These are phyloP conservation scores for Globisporangium paddicum DNA, from an alignment of 352 stramenopile species.

Conservation along the genomic window DNA sequence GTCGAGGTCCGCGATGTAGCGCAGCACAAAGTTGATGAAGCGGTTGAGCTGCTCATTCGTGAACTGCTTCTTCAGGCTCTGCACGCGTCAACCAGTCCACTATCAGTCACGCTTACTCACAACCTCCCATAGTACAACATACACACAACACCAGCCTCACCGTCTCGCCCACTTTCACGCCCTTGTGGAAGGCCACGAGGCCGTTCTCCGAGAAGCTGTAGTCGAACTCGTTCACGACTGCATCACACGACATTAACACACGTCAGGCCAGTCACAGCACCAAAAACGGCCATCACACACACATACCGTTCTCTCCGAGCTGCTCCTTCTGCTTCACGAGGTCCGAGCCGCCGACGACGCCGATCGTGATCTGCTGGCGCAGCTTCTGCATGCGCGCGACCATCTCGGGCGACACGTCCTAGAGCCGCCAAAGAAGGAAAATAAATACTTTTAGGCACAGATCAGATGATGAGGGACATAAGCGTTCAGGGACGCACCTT, in stretches of 20 bases:
- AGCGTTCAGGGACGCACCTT: conserved; percentile 35
- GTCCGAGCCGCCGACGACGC: conserved; percentile 98
- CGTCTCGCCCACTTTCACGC: conserved; percentile 87
- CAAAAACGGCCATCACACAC: not conserved
- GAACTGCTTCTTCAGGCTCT: conserved; percentile 92
- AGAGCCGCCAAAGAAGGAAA: not conserved
- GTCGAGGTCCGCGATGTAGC: conserved; percentile 92
- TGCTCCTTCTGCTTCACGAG: conserved; percentile 99
- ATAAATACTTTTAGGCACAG: not conserved
- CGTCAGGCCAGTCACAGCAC: not conserved
- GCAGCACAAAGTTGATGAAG: conserved; percentile 96
- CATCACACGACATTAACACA: too few relatives aligned
- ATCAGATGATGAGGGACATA: not conserved
- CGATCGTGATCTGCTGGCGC: conserved; percentile 93
- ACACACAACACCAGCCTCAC: conserved; percentile 19
- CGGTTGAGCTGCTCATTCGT: conserved; percentile 97
- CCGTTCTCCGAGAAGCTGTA: conserved; percentile 99
- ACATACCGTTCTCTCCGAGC: conserved; percentile 89
- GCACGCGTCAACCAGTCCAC: conserved; percentile 13
- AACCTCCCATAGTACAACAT: too few relatives aligned
- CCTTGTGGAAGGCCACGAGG: conserved; percentile 97
- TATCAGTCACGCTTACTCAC: too few relatives aligned
- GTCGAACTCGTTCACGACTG: conserved; percentile 94
- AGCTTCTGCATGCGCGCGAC: conserved; percentile 92
- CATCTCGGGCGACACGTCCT: conserved; percentile 91